Evolutionary conservation across 2,329 filamentous ascomycete genomes (phyloP).

Genomic region (Elsinoe perseae): DNA sequence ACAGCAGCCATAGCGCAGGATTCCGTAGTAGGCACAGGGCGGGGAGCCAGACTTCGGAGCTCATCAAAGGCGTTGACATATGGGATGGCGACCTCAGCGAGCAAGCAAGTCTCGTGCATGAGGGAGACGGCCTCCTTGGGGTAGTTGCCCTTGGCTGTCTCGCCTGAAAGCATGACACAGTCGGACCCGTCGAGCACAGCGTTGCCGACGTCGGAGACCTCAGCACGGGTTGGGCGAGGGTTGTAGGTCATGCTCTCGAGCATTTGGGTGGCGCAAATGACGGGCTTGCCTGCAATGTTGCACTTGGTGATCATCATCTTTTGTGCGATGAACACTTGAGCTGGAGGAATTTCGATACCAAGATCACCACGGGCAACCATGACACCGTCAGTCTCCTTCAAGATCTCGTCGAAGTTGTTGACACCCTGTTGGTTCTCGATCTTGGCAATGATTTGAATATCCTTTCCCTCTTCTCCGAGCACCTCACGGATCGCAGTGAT

Average conservation of each 20-base stretch:
- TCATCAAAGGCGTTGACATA: conserved; percentile 97
- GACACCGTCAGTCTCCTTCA: conserved; percentile 93
- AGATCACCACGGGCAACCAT: conserved; percentile 99
- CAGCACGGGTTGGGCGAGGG: conserved; percentile 91
- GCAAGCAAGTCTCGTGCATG: conserved; percentile 97
- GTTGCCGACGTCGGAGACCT: conserved; percentile 98
- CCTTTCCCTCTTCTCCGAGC: conserved; percentile 81
- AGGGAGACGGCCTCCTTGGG: conserved; percentile 84
- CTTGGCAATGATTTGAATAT: conserved; percentile 99
- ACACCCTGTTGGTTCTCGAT: conserved; percentile 99
- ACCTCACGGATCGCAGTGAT: conserved; percentile 88
- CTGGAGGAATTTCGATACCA: conserved; percentile 96
- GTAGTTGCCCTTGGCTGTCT: conserved; percentile 97
- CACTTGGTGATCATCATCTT: conserved; percentile 99
- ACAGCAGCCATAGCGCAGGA: conserved; percentile 94
- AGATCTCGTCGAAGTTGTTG: conserved; percentile 98
- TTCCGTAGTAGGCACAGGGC: conserved; percentile 82
- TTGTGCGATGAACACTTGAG: conserved; percentile 97
- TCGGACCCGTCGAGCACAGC: conserved; percentile 95
- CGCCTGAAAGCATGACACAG: conserved; percentile 98
- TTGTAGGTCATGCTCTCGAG: conserved; percentile 99
- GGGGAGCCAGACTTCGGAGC: conserved; percentile 71
- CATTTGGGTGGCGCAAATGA: conserved; percentile 99
- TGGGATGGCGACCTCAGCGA: conserved; percentile 94
- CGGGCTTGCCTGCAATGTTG: conserved; percentile 97